Evolutionary conservation across 495 filamentous ascomycete species (phyloP).

Genomic region (Podospora fimiseda): DNA sequence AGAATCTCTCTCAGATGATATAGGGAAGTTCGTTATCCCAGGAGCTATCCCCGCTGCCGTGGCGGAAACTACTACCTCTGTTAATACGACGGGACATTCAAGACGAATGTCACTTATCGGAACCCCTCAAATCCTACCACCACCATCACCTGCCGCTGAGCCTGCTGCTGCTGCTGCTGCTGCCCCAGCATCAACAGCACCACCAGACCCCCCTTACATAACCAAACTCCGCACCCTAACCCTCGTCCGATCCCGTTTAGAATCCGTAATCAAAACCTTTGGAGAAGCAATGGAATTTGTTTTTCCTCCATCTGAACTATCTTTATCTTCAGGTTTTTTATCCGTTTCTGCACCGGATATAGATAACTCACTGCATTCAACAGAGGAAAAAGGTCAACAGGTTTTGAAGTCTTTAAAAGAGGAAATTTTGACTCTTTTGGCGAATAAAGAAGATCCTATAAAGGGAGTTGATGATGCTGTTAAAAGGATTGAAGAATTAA

Average conservation of each 20-base stretch:
- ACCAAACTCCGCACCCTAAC: constrained; percentile 73
- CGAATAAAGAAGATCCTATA: constrained; percentile 41
- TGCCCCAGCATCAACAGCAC: constrained; percentile 8
- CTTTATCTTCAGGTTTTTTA: constrained; percentile 67
- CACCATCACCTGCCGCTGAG: no score
- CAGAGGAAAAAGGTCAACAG: constrained; percentile 74
- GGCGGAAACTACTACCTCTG: constrained; percentile 10
- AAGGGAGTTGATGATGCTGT: constrained; percentile 62
- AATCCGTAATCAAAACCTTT: constrained; percentile 81
- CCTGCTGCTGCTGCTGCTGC: not conserved
- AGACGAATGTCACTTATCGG: not conserved
- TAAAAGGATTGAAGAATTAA: constrained; percentile 63
- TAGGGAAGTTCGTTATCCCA: constrained; percentile 60
- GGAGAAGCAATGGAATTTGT: constrained; percentile 92
- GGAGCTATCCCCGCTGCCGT: constrained; percentile 15
- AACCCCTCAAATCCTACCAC: no score
- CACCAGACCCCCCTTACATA: constrained; percentile 61
- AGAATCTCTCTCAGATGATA: constrained; percentile 61
- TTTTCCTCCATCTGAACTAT: constrained; percentile 72
- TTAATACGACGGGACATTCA: not conserved
- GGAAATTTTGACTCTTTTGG: constrained; percentile 65
- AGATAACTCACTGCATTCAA: constrained; percentile 53
- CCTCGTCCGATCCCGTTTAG: constrained; percentile 71
- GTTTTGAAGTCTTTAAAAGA: constrained; percentile 44
- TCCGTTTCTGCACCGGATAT: constrained; percentile 73